Evolutionary conservation across 352 stramenopile genomes (phyloP).

Genomic region (Globisporangium mamillatum): DNA sequence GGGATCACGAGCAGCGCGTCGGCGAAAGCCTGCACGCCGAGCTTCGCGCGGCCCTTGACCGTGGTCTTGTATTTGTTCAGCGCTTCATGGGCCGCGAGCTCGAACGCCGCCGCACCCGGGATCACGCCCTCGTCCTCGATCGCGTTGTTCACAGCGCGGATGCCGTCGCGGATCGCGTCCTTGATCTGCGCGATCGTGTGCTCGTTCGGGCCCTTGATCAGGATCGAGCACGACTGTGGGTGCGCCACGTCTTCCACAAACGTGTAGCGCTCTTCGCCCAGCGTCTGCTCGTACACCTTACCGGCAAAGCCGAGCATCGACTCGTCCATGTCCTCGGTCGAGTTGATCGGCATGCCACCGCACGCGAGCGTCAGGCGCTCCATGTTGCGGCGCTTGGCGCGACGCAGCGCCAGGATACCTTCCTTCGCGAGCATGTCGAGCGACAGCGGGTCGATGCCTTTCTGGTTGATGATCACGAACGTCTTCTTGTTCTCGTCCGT

Average conservation of each 20-base stretch:
- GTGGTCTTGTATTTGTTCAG: constrained; percentile 80
- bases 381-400: constrained; percentile 99
- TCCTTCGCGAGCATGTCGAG: constrained; percentile 99
- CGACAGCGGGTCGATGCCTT: constrained; percentile 98
- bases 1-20: constrained; percentile 98
- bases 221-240: constrained; percentile 96
- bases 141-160: constrained; percentile 98
- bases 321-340: constrained; percentile 96
- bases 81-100: constrained; percentile 91
- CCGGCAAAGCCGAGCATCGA: constrained; percentile 96
- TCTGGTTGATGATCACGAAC: constrained; percentile 99
- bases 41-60: constrained; percentile 95
- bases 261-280: constrained; percentile 99
- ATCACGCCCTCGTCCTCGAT: constrained; percentile 97
- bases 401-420: constrained; percentile 96
- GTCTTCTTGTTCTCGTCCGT: constrained; percentile 94
- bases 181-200: constrained; percentile 99
- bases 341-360: constrained; percentile 98
- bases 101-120: constrained; percentile 96
- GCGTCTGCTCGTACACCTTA: constrained; percentile 97
- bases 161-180: constrained; percentile 97
- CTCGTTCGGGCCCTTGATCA: constrained; percentile 98
- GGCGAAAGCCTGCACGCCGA: constrained; percentile 97
- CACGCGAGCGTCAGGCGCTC: constrained; percentile 98
- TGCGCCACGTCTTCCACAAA: constrained; percentile 99